Conservation (phyloP, 768 basidiomycete genomes). For the Suillus paluster region DNA sequence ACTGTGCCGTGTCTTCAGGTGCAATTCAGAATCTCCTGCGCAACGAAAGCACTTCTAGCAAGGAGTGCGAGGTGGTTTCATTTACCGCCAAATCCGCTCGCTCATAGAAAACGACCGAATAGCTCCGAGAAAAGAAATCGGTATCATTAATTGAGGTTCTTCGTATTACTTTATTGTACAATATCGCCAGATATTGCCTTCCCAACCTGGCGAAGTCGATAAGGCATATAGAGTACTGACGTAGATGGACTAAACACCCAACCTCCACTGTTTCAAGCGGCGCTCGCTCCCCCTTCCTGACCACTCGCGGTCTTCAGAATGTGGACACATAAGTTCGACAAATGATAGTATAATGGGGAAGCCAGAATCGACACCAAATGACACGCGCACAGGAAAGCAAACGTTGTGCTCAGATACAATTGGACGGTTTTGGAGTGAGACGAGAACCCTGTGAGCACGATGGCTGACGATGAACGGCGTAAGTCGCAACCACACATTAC, state of each 20-base stretch:
- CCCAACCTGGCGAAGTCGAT: too few relatives aligned
- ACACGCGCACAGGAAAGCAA: neutral
- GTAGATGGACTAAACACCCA: too few relatives aligned
- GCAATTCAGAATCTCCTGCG: slow-evolving; percentile 44
- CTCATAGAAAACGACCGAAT: too few relatives aligned
- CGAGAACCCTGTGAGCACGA: neutral
- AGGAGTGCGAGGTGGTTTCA: slow-evolving; percentile 45
- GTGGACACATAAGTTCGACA: neutral
- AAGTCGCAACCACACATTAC: neutral
- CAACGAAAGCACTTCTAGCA: slow-evolving; percentile 49
- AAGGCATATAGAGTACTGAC: too few relatives aligned
- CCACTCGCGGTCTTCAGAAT: neutral
- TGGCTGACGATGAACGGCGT: neutral
- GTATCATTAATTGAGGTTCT: too few relatives aligned
- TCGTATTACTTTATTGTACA: too few relatives aligned
- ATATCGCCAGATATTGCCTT: too few relatives aligned
- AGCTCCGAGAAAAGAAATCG: too few relatives aligned
- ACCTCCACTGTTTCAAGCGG: too few relatives aligned
- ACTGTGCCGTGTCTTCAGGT: too few relatives aligned
- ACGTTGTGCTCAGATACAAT: neutral
- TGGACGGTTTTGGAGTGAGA: neutral
- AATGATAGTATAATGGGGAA: neutral
- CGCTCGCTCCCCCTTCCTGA: too few relatives aligned
- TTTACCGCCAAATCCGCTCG: neutral
- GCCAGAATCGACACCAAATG: neutral